Evolutionary conservation across 163 green algal genomes (phyloP), one percentile per base, ranked within the genome.

Genomic region (Trebouxia gelatinosa): DNA sequence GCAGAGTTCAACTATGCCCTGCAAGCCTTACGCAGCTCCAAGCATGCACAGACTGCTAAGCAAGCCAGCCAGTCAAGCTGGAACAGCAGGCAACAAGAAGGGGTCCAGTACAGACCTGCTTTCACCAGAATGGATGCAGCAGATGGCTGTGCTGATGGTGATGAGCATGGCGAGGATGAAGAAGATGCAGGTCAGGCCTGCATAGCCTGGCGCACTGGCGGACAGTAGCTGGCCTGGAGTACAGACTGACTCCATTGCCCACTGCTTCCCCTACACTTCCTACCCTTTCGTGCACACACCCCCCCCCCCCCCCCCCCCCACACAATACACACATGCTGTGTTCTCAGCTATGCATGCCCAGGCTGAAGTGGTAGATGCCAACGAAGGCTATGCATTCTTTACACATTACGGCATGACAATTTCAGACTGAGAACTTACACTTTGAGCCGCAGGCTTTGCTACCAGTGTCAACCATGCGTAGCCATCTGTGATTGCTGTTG

Each of bases 1-100:
- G 65, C 71, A 11, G 79, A 84, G 31, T 84, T 84, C 34, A 58
- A 72, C n/a, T 78, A 72, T 26, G 77, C 77, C 13, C 40, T 66
- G 40, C 50, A 38, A 40, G 21, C 68, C 79, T 32, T 68, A 61
- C 39, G 76, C 65, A 75, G 74, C 78, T 28, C 23, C 5, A 35
- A 54, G 43, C 68, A 76, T 9, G 28, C 68, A 28, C 28, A 78
- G 50, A 7, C 58, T 23, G 62, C 17, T 26, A 9, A 68, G 80
- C 79, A 81, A 31, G 0, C 50, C 29, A 29, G 71, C 71, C n/a
- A 50, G 71, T 32, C 23, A 66, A 6, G 71, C 17, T n/a, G 50
- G 34, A 31, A 51, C 28, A 7, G 64, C 48, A 5, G 34, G 34
- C 31, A 66, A 37, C 17, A 70, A 80, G 35, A 75, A 66, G 6